Percentiles rank a stretch among this genome's conserved stretches.
These are phyloP conservation scores for Haematococcus lacustris DNA, from an alignment of 139 green algal species.

Conservation along the genomic window DNA sequence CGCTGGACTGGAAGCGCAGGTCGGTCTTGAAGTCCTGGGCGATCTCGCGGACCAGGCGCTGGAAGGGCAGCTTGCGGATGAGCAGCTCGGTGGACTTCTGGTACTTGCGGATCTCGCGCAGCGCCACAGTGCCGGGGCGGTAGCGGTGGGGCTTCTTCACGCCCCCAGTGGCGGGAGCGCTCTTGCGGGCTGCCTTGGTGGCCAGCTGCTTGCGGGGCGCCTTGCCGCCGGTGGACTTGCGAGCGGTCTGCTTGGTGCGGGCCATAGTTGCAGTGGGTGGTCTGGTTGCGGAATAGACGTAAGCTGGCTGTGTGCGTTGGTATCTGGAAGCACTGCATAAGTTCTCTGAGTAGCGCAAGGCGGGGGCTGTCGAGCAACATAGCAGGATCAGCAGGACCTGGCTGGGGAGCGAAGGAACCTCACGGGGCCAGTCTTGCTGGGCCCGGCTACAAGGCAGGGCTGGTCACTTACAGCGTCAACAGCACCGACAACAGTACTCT, in stretches of 20 bases:
- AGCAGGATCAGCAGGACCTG: no score
- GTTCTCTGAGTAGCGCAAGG: no score
- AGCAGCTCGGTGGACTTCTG: slow-evolving; percentile 89
- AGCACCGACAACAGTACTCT: no score
- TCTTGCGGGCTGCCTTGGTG: slow-evolving; percentile 76
- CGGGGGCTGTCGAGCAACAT: no score
- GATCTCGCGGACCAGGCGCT: slow-evolving; percentile 92
- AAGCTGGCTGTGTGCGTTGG: no score
- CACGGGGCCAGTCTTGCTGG: no score
- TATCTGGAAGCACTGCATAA: no score
- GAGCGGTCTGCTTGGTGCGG: slow-evolving; percentile 82
- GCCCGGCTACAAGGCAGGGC: no score
- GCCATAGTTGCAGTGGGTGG: no score
- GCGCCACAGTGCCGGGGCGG: slow-evolving; percentile 75
- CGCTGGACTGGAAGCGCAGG: slow-evolving; percentile 89
- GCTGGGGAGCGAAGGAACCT: no score
- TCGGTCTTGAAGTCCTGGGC: slow-evolving; percentile 98
- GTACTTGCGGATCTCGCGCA: slow-evolving; percentile 88
- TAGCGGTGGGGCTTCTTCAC: slow-evolving; percentile 81
- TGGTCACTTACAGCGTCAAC: no score
- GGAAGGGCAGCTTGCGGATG: slow-evolving; percentile 91
- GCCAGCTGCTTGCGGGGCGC: slow-evolving; percentile 67
- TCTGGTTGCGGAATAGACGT: no score
- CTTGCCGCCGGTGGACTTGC: slow-evolving; percentile 88
- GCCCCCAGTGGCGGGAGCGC: slow-evolving; percentile 77